These are phyloP conservation scores for Verbena officinalis DNA, from an alignment of 257 asterid genomes.

Conservation along the genomic window DNA sequence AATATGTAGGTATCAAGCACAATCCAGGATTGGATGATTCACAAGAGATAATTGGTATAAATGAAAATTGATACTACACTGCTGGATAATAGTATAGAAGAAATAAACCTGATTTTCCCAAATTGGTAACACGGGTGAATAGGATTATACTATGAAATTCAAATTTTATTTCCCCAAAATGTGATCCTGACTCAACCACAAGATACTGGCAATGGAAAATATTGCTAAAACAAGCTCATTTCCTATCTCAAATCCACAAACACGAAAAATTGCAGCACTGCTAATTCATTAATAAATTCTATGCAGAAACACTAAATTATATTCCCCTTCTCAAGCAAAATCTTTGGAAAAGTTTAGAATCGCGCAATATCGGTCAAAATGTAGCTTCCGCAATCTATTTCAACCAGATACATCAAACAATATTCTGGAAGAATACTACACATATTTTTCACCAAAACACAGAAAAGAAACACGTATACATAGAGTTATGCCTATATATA, in stretches of 20 bases:
- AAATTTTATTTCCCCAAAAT: slow-evolving; percentile 28
- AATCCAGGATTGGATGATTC: too few species aligned
- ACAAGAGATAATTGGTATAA: too few species aligned
- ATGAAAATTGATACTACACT: not conserved
- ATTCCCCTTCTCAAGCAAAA: slow-evolving; percentile 8
- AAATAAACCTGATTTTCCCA: slow-evolving; percentile 23
- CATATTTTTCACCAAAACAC: slow-evolving; percentile 10
- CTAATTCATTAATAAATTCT: not conserved
- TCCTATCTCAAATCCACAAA: slow-evolving; percentile 10
- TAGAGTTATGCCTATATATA: slow-evolving; percentile 7
- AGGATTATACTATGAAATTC: slow-evolving; percentile 1
- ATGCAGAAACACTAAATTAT: not conserved
- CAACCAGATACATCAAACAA: not conserved
- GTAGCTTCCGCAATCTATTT: slow-evolving; percentile 32
- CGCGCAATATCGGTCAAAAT: slow-evolving; percentile 33
- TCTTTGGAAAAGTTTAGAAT: slow-evolving; percentile 14
- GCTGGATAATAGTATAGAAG: slow-evolving; percentile 6
- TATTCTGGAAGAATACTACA: not conserved
- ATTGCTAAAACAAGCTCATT: slow-evolving; percentile 23
- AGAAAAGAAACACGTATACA: slow-evolving; percentile 7
- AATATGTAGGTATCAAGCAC: too few species aligned
- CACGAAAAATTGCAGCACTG: slow-evolving; percentile 4
- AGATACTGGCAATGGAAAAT: slow-evolving; percentile 7
- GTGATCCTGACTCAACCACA: slow-evolving; percentile 19
- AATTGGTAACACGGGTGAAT: slow-evolving; percentile 23